Evolutionary conservation across 2,329 filamentous ascomycete species (phyloP), one percentile per base, ranked within the genome.

Genomic region (Cercospora sesami): DNA sequence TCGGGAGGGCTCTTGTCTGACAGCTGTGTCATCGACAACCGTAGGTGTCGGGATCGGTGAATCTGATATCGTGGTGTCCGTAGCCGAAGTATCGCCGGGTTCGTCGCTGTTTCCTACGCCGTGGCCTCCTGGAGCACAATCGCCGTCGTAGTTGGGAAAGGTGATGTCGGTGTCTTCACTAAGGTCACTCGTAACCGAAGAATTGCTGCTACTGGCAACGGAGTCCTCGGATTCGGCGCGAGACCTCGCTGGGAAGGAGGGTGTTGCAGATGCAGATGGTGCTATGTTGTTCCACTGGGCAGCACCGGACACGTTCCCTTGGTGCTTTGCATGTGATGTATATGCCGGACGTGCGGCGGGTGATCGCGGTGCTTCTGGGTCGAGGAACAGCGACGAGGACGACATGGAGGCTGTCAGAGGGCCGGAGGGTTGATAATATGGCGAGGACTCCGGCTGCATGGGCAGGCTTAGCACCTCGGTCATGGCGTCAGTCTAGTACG

Each of bases 1-100:
- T 72, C 93, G 86, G 57, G 93, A 93, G 1, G 93, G 93, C 75
- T 91, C 88, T 36, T 84, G 85, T 70, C 89, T 87, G 42, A 96
- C 84, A 10, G 90, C 90, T 9, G 89, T 91, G 79, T 97, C 93
- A 74, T 97, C 93, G 72, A 91, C 90, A 8, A 91, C 90, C 33
- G 89, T 85, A 57, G 89, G 86, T 8, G 81, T 81, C 31, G 84
- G 73, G 31, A 86, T 81, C 16, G 89, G 85, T 1, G 86, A 86
- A 67, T 86, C 87, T 5, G 89, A 86, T 42, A 85, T 69, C n/a
- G 80, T 80, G 7, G 87, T 86, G 48, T 86, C 85, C 55, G 85
- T 83, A 31, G 86, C 85, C n/a, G 70, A 73, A 69, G 69, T 70
- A 58, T 72, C 70, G 53, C 65, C 69, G 45, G 64, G 72, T 9